These are phyloP conservation scores for Ramalina intermedia DNA, from an alignment of 495 filamentous ascomycete genomes.

Conservation along the genomic window DNA sequence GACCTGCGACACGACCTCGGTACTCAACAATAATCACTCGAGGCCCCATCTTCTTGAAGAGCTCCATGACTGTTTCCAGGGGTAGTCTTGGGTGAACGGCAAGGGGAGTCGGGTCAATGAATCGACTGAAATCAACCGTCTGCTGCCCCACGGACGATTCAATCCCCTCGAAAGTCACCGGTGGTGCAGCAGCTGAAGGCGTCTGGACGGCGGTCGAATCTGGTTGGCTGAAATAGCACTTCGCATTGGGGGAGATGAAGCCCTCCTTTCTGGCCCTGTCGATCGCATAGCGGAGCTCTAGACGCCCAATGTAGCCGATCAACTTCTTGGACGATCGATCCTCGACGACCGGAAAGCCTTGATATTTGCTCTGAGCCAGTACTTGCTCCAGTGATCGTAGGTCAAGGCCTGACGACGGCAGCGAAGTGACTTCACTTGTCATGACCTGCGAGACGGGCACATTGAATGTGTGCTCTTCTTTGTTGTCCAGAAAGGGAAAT, in stretches of 20 bases:
- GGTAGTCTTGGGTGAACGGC: conserved; percentile 84
- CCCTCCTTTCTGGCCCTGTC: conserved; percentile 67
- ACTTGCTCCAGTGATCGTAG: conserved; percentile 61
- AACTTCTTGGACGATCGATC: conserved; percentile 54
- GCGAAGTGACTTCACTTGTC: conserved; percentile 60
- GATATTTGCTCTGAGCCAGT: conserved; percentile 69
- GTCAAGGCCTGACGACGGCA: conserved; percentile 63
- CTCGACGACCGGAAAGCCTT: conserved; percentile 89
- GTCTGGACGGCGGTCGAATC: conserved; percentile 25
- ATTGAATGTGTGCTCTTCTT: conserved; percentile 95
- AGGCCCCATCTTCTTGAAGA: conserved; percentile 97
- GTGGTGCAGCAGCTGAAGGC: conserved; percentile 22
- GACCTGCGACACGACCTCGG: conserved; percentile 61
- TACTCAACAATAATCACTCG: conserved; percentile 89
- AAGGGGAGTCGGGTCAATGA: conserved; percentile 80
- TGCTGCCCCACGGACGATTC: conserved; percentile 37
- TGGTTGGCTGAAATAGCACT: conserved; percentile 68
- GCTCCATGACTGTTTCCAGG: conserved; percentile 94
- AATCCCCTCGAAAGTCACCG: conserved; percentile 52
- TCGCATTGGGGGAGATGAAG: conserved; percentile 50
- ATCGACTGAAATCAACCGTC: conserved; percentile 73
- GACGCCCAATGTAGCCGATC: conserved; percentile 87
- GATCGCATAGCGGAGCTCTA: conserved; percentile 85
- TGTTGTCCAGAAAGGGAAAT: conserved; percentile 94
- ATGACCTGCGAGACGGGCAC: conserved; percentile 89